Base-by-base conservation (phyloP, 805 yeast species). In the Myxozyma geophila region DNA sequence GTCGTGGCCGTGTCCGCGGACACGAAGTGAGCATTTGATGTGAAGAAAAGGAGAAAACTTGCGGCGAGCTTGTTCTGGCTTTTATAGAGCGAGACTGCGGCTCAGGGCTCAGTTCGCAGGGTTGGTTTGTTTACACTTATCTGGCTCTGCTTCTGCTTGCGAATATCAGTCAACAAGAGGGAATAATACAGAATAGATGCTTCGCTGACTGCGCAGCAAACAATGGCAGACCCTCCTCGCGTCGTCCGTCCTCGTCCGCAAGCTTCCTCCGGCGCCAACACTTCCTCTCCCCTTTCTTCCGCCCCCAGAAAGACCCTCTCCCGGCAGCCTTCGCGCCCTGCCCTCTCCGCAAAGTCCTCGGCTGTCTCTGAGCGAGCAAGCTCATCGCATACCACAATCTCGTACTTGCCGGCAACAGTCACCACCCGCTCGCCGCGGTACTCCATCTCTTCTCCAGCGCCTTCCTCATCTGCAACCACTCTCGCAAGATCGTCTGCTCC, bases 381-480 rank as follows among this genome's bases (percentile, higher is more conserved):
- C 9, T 23, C 57, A 40, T 60, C 67, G 21, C 64, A 51, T 39
- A 60, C 53, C 1, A 64, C 63, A 7, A 8, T 63, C 19, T 54
- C 68, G 12, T 59, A 65, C 39, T 43, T 66, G 39, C 67, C 69
- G 4, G 17, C 67, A 9, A 66, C 70, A 0, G 67, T 67, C 19
- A 67, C 69, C 33, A 65, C 69, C 7, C 58, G 69, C 13, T 66
- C 69, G 12, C 69, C 69, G 12, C 57, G 66, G 12, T 52, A 51
- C 48, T 23, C 48, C 35, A 35, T 33, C 17, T 28, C 39, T 40
- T 33, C 59, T 15, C 35, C 47, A 6, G 40, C 48, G 10, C 54
- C 58, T 12, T 28, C 58, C 2, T 17, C 44, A 19, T 8, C 44
- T 10, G 21, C 59, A 9, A 12, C 40, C 58, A 17, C 23, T 39